Conservation (phyloP, 108 stramenopile genomes). For the Skeletonema menzelii region DNA sequence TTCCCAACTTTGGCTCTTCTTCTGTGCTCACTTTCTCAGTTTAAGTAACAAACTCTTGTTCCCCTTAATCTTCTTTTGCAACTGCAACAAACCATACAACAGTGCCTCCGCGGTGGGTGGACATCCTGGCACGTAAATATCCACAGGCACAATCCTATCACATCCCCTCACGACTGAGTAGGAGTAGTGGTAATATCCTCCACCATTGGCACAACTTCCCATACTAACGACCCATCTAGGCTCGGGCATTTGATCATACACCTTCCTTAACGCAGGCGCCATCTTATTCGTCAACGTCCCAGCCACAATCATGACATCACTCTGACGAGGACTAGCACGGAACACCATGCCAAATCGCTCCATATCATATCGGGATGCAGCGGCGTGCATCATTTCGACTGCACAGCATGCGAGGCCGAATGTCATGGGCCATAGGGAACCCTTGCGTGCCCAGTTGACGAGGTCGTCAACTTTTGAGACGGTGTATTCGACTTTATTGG, state of each 20-base stretch:
- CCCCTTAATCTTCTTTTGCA: conserved; percentile 99
- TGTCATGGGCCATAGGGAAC: conserved; percentile 99
- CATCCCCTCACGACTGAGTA: conserved; percentile 98
- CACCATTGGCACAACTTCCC: conserved; percentile 99
- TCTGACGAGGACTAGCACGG: conserved; percentile 92
- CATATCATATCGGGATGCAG: conserved; percentile 99
- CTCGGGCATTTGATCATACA: conserved; percentile 99
- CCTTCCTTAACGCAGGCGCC: conserved; percentile 98
- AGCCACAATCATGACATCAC: conserved; percentile 99
- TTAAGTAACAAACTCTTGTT: conserved; percentile 93
- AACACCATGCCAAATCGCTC: conserved; percentile 99
- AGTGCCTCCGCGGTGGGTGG: conserved; percentile 98
- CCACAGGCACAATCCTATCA: conserved; percentile 99
- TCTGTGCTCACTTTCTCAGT: conserved; percentile 86
- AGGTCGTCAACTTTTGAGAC: conserved; percentile 98
- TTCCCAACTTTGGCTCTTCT: background rate
- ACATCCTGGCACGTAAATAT: conserved; percentile 99
- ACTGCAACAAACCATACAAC: conserved; percentile 96
- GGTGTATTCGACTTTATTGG: conserved; percentile 96
- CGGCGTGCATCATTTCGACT: conserved; percentile 99
- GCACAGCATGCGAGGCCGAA: conserved; percentile 99
- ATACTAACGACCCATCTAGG: conserved; percentile 99
- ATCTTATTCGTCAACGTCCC: conserved; percentile 99
- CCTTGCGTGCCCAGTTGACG: conserved; percentile 99
- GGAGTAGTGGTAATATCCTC: conserved; percentile 99